A percentile compares a stretch with the other conserved stretches of the same genome.
These are phyloP conservation scores for Aspergillus udagawae DNA, from an alignment of 2,329 filamentous ascomycete genomes.

Conservation along the genomic window DNA sequence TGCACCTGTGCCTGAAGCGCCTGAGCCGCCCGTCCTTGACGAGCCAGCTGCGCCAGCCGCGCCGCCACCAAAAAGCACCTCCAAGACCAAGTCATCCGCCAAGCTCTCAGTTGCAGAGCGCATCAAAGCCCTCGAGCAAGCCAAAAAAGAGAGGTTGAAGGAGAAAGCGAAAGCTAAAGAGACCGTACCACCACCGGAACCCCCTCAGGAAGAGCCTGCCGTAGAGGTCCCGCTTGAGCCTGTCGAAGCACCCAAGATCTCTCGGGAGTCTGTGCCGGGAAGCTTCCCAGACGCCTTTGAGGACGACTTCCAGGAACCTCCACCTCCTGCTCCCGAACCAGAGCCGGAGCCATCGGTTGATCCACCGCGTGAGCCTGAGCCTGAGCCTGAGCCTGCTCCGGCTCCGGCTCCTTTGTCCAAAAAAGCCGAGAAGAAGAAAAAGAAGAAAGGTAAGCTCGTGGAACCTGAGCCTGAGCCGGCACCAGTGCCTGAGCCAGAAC, in stretches of 20 bases:
- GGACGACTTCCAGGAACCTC: conserved; percentile 35
- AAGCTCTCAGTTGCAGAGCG: conserved; percentile 51
- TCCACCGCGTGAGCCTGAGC: conserved; percentile 17
- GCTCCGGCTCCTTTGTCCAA: not conserved
- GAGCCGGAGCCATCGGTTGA: conserved; percentile 16
- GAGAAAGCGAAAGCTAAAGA: conserved; percentile 22
- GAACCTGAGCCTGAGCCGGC: conserved; percentile 15
- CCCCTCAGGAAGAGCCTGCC: conserved; percentile 6
- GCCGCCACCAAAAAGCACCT: conserved; percentile 39
- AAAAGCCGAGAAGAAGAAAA: conserved; percentile 2
- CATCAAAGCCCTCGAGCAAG: conserved; percentile 46
- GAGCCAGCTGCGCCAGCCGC: conserved; percentile 36
- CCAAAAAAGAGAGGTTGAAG: conserved; percentile 36
- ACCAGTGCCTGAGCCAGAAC: conserved; percentile 25
- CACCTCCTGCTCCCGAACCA: conserved; percentile 19
- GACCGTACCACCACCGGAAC: conserved; percentile 7
- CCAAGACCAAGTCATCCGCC: conserved; percentile 38
- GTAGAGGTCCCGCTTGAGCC: conserved; percentile 17
- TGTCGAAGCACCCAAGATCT: conserved; percentile 32
- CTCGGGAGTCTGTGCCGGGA: conserved; percentile 49
- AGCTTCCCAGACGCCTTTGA: conserved; percentile 54
- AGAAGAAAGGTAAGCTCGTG: conserved; percentile 11
- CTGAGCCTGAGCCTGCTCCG: conserved; percentile 17
- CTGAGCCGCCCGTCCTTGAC: conserved; percentile 35
- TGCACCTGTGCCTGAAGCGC: conserved; percentile 24